Evolutionary conservation across 208 protist genomes (phyloP).

Genomic region (Leishmania turanica): DNA sequence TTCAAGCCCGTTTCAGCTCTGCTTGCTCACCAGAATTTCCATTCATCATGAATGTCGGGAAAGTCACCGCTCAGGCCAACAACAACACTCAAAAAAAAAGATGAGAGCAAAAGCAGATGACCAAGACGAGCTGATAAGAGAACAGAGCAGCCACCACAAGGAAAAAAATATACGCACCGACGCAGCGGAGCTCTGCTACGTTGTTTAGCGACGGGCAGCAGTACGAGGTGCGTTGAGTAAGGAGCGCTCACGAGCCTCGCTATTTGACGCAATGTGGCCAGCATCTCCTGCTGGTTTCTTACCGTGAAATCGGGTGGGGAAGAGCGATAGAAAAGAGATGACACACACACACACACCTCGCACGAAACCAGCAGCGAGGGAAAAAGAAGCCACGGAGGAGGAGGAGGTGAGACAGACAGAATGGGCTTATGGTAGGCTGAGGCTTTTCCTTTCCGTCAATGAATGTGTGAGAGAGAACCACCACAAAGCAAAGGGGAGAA

Average conservation of each 20-base stretch:
- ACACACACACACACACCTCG: background rate
- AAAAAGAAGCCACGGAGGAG: background rate
- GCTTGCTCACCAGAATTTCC: background rate
- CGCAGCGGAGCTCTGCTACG: background rate
- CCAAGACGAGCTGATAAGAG: background rate
- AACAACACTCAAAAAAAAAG: background rate
- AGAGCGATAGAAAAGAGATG: background rate
- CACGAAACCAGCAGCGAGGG: background rate
- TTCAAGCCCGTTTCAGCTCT: background rate
- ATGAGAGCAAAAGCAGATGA: background rate
- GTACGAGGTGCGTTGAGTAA: background rate
- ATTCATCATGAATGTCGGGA: background rate
- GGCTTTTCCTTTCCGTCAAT: background rate
- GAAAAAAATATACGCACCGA: background rate
- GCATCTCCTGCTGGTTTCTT: too few relatives aligned
- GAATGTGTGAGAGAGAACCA: too few relatives aligned
- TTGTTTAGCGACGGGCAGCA: background rate
- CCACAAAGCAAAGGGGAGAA: background rate
- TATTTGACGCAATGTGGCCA: background rate
- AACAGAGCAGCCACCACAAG: background rate
- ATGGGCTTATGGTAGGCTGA: background rate
- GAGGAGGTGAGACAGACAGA: background rate
- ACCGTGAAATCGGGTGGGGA: background rate
- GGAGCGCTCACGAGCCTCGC: background rate
- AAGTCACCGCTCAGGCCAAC: background rate